Evolutionary conservation across 352 stramenopile genomes (phyloP).

Genomic region (Phytophthora cactorum): DNA sequence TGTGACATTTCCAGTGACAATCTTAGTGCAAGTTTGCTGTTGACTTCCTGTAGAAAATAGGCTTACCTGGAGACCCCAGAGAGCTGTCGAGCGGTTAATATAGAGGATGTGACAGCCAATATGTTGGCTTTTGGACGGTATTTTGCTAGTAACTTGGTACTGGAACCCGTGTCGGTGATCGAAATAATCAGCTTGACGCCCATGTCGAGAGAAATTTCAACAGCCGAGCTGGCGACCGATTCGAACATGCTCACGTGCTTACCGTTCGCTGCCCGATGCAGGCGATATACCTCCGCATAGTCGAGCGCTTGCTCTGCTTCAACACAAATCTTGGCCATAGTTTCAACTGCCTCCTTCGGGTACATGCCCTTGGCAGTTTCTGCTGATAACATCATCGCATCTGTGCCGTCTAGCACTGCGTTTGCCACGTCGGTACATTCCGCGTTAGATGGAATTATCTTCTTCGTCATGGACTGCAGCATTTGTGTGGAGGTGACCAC

Average conservation of each 20-base stretch:
- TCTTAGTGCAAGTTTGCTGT: background rate
- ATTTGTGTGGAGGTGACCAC: slow-evolving; percentile 99
- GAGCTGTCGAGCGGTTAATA: slow-evolving; percentile 71
- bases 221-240: slow-evolving; percentile 96
- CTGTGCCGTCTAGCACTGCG: slow-evolving; percentile 98
- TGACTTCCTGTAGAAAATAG: background rate
- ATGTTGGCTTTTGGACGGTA: slow-evolving; percentile 92
- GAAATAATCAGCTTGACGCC: slow-evolving; percentile 97
- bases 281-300: slow-evolving; percentile 74
- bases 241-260: slow-evolving; percentile 85
- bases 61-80: slow-evolving; percentile 79
- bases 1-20: slow-evolving; percentile 28
- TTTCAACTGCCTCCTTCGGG: slow-evolving; percentile 94
- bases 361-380: slow-evolving; percentile 99
- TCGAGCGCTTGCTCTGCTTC: slow-evolving; percentile 90
- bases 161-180: slow-evolving; percentile 95
- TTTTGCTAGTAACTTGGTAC: slow-evolving; percentile 96
- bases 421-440: slow-evolving; percentile 99
- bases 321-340: slow-evolving; percentile 93
- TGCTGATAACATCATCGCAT: slow-evolving; percentile 99
- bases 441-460: slow-evolving; percentile 97
- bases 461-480: slow-evolving; percentile 99
- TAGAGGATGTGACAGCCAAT: slow-evolving; percentile 88
- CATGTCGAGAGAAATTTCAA: slow-evolving; percentile 98
- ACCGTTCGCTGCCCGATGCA: slow-evolving; percentile 49